Evolutionary conservation across 1,284 basidiomycete species (phyloP).

Genomic region (Schizopora paradoxa): DNA sequence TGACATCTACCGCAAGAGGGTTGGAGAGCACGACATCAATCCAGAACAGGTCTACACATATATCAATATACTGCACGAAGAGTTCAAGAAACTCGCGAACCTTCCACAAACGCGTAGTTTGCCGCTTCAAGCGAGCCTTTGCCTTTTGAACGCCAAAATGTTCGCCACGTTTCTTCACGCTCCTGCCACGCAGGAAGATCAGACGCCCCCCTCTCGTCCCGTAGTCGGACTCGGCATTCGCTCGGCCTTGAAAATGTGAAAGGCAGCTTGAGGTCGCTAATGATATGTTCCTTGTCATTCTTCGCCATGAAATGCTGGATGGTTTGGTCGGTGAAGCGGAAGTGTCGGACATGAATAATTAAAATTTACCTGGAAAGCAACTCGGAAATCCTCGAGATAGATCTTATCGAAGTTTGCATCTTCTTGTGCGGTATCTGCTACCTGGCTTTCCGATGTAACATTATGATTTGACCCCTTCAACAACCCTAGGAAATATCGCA

Average conservation of each 20-base stretch:
- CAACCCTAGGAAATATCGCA: conserved; percentile 60
- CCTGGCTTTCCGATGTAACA: neutral
- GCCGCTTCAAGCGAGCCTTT: conserved; percentile 47
- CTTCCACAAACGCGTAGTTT: conserved; percentile 57
- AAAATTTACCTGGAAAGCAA: conserved; percentile 59
- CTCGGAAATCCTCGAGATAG: conserved; percentile 72
- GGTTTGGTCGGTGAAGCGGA: conserved; percentile 10
- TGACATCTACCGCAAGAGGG: conserved; percentile 66
- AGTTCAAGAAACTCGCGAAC: conserved; percentile 31
- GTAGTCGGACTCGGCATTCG: conserved; percentile 50
- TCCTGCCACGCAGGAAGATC: conserved; percentile 48
- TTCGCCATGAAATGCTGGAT: conserved; percentile 60
- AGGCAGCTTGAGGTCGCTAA: conserved; percentile 47
- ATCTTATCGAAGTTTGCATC: conserved; percentile 46
- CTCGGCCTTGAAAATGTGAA: conserved; percentile 51
- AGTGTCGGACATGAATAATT: conserved; percentile 8
- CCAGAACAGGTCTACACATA: conserved; percentile 62
- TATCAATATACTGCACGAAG: conserved; percentile 25
- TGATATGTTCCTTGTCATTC: conserved; percentile 34
- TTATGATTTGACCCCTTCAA: conserved; percentile 35
- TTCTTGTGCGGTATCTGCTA: conserved; percentile 18
- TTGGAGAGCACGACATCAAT: conserved; percentile 65
- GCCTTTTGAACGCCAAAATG: conserved; percentile 53
- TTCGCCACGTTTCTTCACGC: conserved; percentile 58
- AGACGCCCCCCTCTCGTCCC: conserved; percentile 41